Evolutionary conservation across 208 protist species (phyloP).

Genomic region (Leishmania amazonensis): DNA sequence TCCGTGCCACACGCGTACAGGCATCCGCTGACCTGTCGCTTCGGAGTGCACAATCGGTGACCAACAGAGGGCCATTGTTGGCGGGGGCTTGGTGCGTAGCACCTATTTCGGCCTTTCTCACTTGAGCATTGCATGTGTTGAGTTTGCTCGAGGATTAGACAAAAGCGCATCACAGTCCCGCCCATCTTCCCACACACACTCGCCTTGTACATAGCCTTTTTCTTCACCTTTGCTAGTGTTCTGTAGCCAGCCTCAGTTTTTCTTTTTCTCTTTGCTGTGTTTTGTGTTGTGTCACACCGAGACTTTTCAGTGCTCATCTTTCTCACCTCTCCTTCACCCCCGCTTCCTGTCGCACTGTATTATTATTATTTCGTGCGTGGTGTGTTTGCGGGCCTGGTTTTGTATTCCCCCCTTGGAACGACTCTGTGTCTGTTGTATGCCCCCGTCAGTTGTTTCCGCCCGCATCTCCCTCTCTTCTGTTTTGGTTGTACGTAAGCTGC

Average conservation of each 20-base stretch:
- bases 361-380: too few species aligned
- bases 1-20: not conserved
- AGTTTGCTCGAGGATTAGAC: not conserved
- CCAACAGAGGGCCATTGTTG: not conserved
- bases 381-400: too few species aligned
- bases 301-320: not conserved
- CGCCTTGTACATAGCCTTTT: not conserved
- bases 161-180: not conserved
- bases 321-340: not conserved
- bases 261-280: not conserved
- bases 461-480: not conserved
- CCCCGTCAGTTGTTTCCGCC: not conserved
- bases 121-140: not conserved
- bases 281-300: not conserved
- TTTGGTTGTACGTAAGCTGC: too few species aligned
- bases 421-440: too few species aligned
- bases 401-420: too few species aligned
- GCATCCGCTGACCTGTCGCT: not conserved
- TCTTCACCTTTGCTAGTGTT: not conserved
- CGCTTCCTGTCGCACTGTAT: too few species aligned
- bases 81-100: not conserved
- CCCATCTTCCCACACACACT: not conserved
- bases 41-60: not conserved
- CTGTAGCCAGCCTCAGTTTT: not conserved
- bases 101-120: not conserved